Conservation (phyloP, 192 early-diverging fungal species). For the Dissophora ornata region DNA sequence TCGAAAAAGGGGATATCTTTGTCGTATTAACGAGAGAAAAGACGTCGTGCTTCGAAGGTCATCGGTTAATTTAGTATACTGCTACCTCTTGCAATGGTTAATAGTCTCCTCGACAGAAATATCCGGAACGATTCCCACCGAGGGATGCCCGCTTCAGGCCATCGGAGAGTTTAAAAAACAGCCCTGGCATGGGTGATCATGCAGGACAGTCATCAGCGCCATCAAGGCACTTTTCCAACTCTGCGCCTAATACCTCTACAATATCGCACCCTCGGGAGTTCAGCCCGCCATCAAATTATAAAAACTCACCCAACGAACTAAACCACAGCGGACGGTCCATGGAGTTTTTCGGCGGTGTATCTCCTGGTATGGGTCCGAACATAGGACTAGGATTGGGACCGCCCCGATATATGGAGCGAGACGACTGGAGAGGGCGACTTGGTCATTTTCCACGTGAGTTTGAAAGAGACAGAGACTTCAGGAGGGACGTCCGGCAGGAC, state of each 20-base stretch:
- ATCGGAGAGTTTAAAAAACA: slow-evolving; percentile 30
- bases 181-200: slow-evolving; percentile 14
- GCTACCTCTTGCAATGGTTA: no score
- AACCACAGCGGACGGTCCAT: slow-evolving; percentile 24
- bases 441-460: slow-evolving; percentile 38
- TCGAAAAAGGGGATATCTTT: background rate
- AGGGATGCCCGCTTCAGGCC: slow-evolving; percentile 39
- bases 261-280: slow-evolving; percentile 42
- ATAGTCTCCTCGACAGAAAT: slow-evolving; percentile 38
- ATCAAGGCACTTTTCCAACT: slow-evolving; percentile 33
- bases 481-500: slow-evolving; percentile 33
- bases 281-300: slow-evolving; percentile 25
- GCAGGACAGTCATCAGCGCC: slow-evolving; percentile 18
- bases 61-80: no score
- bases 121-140: slow-evolving; percentile 27
- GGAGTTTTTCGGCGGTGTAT: slow-evolving; percentile 23
- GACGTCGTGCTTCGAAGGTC: no score
- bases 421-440: slow-evolving; percentile 34
- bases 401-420: slow-evolving; percentile 36
- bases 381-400: slow-evolving; percentile 38
- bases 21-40: no score
- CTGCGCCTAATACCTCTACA: slow-evolving; percentile 21
- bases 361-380: slow-evolving; percentile 19
- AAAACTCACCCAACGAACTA: slow-evolving; percentile 14
- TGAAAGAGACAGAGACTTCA: slow-evolving; percentile 38